Evolutionary conservation across 164 flowering plant genomes (phyloP).

Genomic region (Aristolochia contorta): DNA sequence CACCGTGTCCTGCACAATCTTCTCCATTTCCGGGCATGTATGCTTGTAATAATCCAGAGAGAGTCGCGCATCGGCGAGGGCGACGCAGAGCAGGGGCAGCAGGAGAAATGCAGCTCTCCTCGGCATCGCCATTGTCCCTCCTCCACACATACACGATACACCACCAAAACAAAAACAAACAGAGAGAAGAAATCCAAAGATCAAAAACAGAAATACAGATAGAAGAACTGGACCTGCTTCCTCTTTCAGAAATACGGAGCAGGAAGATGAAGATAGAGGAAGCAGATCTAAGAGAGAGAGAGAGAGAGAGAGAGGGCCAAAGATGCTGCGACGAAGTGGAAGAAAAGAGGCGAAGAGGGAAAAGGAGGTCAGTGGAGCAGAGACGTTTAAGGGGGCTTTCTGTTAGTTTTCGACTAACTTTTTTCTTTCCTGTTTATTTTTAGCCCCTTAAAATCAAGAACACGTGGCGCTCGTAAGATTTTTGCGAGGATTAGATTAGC

Average conservation of each 20-base stretch:
- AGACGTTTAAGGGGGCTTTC: background rate
- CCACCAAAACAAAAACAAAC: background rate
- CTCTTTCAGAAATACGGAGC: background rate
- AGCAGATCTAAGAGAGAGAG: conserved; percentile 3
- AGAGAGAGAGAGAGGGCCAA: background rate
- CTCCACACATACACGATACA: too few relatives aligned
- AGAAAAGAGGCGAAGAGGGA: background rate
- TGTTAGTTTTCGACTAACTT: background rate
- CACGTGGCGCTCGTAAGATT: too few relatives aligned
- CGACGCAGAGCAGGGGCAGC: background rate
- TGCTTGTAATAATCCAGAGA: conserved; percentile 33
- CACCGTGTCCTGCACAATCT: conserved; percentile 28
- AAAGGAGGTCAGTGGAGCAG: background rate
- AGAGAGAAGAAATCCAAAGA: background rate
- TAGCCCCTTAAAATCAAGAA: too few relatives aligned
- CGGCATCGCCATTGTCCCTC: background rate
- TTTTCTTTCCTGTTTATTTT: too few relatives aligned
- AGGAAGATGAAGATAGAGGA: background rate
- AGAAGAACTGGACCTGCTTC: background rate
- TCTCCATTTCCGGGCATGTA: conserved; percentile 33
- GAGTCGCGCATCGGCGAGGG: conserved; percentile 20
- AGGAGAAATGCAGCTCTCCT: conserved; percentile 2
- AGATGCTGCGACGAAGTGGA: background rate
- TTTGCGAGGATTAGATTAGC: too few relatives aligned
- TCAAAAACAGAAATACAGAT: background rate